Evolutionary conservation across 2,329 filamentous ascomycete genomes (phyloP), one percentile per base, ranked within the genome.

Genomic region (Diaporthe batatas): DNA sequence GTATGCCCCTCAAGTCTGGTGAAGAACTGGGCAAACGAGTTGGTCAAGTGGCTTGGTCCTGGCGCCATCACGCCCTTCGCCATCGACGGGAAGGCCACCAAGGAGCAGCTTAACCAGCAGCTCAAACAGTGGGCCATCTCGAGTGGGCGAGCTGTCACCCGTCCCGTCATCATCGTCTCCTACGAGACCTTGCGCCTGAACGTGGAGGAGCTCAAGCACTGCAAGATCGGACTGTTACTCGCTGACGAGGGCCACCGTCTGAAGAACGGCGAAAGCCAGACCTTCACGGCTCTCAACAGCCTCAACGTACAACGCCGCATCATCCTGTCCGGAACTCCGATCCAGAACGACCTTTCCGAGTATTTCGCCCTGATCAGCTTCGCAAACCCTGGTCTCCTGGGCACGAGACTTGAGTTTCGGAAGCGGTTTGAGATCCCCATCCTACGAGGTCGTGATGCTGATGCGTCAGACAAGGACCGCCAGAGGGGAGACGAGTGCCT

Each of bases 341-440:
- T 99, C 73, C 96, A 99, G 79, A 99, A 99, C 78, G 96, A 99
- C 80, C 84, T 99, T n/a, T 97, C 96, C 0, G 96, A 99, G 80
- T 99, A 99, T 82, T 99, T 98, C 79, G 92, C 96, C 3, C 88
- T 99, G 12, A 93, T 98, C 73, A 97, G 96, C 81, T 99, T 99
- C 79, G 96, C 96, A 36, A 99, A 99, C 77, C 96, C 96, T 0
- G 93, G 94, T 77, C 90, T 98, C 49, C 90, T 99, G 2, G 96
- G 96, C 21, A 96, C 94, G 11, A 91, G 95, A 34, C 89, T 91
- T 58, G 96, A 99, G 55, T 99, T 99, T 80, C 92, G 96, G 76
- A 98, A 98, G 81, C 91, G 93, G 57, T 99, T 94, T 78, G 96
- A 99, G 80, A 87, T 98, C 29, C 96, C 96, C 0, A 99, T 99